Base-by-base conservation (phyloP, 805 yeast genomes). In the Monosporozyma solicola region DNA sequence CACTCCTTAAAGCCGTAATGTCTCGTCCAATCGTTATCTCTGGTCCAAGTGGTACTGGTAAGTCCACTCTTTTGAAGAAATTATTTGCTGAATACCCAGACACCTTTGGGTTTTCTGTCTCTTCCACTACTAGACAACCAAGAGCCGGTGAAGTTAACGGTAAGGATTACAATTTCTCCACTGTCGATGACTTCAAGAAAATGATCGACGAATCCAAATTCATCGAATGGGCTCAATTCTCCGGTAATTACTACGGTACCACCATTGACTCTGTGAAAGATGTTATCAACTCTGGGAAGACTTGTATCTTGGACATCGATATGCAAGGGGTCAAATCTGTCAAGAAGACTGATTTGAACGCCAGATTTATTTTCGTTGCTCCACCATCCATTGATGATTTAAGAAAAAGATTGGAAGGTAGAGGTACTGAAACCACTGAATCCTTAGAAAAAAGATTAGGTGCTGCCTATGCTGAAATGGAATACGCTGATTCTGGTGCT, bases 281-380 rank as follows among this genome's bases (percentile, higher is more conserved):
- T 47, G 77, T 73, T 44, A 70, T 76, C 33, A 70, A 72, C 51
- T 68, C 77, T 55, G 87, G 89, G 61, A 82, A 78, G 70, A 84
- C 84, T 51, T 94, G 98, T 75, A 84, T 94, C 57, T 77, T 94
- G 67, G 99, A 94, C 72, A 94, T 94, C 60, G 99, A 94, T 79
- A 91, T 92, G 97, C 98, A 94, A 74, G 99, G 99, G 60, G 99
- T 94, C 63, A 85, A 87, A 73, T 78, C 89, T 27, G 97, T 94
- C 59, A 94, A 94, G 74, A 73, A 80, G 52, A 81, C 96, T 16
- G 80, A 80, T 59, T 77, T 94, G 62, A 82, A 87, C 61, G 97
- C 99, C 31, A 79, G 91, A 69, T 94, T 69, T 70, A 73, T 94
- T 60, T 94, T 94, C 66, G 70, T 94, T 56, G 85, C 96, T 43